A percentile compares a stretch with the other conserved stretches of the same genome.
phyloP scores from a whole-genome alignment of 495 filamentous ascomycete genomes.

The Hypoxylon fuscum region DNA sequence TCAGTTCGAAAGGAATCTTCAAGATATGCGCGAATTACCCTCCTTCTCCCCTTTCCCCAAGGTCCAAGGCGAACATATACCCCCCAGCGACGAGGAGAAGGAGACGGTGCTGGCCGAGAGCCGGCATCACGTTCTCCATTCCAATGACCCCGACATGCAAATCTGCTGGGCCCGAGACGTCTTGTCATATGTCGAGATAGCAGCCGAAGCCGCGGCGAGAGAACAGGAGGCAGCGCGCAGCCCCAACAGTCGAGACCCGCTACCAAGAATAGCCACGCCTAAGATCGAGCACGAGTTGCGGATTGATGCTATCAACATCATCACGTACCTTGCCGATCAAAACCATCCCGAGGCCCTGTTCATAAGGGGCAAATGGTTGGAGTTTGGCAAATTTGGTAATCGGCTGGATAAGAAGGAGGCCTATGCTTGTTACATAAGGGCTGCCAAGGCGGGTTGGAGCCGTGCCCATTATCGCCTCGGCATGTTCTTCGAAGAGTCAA shows the following conservation, averaged over 20 bases:
- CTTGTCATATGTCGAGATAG: constrained; percentile 86
- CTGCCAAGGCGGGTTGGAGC: constrained; percentile 91
- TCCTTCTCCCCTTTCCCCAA: constrained; percentile 93
- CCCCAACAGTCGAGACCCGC: constrained; percentile 65
- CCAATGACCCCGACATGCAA: constrained; percentile 96
- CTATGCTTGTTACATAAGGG: constrained; percentile 81
- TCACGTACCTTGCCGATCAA: constrained; percentile 88
- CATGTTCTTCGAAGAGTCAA: constrained; percentile 87
- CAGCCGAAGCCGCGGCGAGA: constrained; percentile 72
- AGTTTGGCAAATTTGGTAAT: constrained; percentile 95
- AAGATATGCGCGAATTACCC: constrained; percentile 66
- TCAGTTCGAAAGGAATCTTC: constrained; percentile 39
- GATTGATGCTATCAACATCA: constrained; percentile 89
- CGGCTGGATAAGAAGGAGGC: constrained; percentile 93
- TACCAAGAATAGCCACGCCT: constrained; percentile 77
- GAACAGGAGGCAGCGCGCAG: constrained; percentile 42
- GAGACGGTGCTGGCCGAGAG: constrained; percentile 86
- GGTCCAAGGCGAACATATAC: constrained; percentile 86
- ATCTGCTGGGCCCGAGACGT: constrained; percentile 95
- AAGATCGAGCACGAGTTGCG: constrained; percentile 86
- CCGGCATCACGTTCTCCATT: constrained; percentile 83
- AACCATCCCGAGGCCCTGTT: constrained; percentile 94
- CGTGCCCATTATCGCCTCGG: constrained; percentile 96
- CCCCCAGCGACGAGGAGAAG: constrained; percentile 92
- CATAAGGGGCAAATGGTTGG: constrained; percentile 95